phyloP scores from a whole-genome alignment of 805 yeast species.

The Cyberlindnera suaveolens region DNA sequence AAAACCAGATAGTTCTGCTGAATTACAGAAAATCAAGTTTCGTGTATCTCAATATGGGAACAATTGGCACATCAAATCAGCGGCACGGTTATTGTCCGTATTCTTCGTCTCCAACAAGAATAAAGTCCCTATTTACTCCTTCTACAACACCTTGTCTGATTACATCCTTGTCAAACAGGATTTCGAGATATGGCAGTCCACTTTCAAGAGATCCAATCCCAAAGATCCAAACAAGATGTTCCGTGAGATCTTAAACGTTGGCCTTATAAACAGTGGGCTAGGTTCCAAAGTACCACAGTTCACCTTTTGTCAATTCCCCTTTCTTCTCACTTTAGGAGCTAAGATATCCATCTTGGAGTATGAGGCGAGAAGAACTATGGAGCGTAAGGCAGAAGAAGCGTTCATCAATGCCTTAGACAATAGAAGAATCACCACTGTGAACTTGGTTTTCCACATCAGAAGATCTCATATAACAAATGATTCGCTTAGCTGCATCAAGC shows the following conservation, averaged over 20 bases:
- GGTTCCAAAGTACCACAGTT: constrained; percentile 25
- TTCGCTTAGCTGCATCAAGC: constrained; percentile 58
- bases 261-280: constrained; percentile 3
- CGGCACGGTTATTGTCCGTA: constrained; percentile 51
- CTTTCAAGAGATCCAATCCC: constrained; percentile 16
- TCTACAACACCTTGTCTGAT: constrained; percentile 80
- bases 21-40: constrained; percentile 25
- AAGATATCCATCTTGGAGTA: constrained; percentile 77
- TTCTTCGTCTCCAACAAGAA: constrained; percentile 48
- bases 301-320: constrained; percentile 80
- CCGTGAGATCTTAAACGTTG: constrained; percentile 13
- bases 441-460: constrained; percentile 62
- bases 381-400: constrained; percentile 82
- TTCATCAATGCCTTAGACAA: constrained; percentile 68
- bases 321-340: constrained; percentile 71
- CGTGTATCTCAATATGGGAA: constrained; percentile 57
- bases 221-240: constrained; percentile 3
- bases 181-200: constrained; percentile 75
- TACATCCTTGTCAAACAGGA: constrained; percentile 71
- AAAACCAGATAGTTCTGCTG: not conserved
- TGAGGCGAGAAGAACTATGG: constrained; percentile 79
- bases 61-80: constrained; percentile 77
- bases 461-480: constrained; percentile 65
- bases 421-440: constrained; percentile 56
- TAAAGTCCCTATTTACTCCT: constrained; percentile 26